Base-by-base conservation (phyloP, 495 filamentous ascomycete genomes). In the Xylaria flabelliformis region DNA sequence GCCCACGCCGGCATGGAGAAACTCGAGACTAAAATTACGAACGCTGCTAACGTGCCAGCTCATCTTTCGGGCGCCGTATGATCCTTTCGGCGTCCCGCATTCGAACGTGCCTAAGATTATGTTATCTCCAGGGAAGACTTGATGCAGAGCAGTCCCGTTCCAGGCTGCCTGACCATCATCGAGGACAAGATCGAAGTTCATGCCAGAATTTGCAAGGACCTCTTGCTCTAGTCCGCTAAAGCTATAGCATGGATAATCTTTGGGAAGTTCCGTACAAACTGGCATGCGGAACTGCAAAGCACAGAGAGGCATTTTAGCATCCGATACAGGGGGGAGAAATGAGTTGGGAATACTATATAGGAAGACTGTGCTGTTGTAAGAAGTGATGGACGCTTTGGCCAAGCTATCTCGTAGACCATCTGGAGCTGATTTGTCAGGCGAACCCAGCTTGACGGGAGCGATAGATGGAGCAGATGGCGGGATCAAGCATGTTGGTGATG, bases 221-320 rank as follows among this genome's bases (percentile, higher is more conserved):
- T 79, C 75, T 63, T 77, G 77, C 53, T 77, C 77, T 29, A 79
- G 13, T n/a, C 77, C 77, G 48, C 73, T 79, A 50, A 77, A 77
- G 53, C 59, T 70, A 48, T 75, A 79, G 66, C 77, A 79, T 41
- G 77, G 77, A 39, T 79, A 79, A 39, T 65, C 75, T 19, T 72
- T 36, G 24, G 77, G 77, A 50, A 79, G 77, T 34, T 73, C 51
- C 13, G 72, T 69, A 66, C 77, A 79, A 29, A 74, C 72, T 3
- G 77, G 77, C 75, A 79, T 75, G 42, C 77, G 77, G 68, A 79
- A 79, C 39, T 79, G 75, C 13, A 79, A 70, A 53, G 77, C 77
- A 46, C 77, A 79, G 21, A 75, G 63, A 2, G 75, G 61, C 26
- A 59, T 56, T 5, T 70, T 50, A 2, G 50, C 53, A 19, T 59